Base-by-base conservation (phyloP, 768 basidiomycete genomes). In the Kwoniella sp. region DNA sequence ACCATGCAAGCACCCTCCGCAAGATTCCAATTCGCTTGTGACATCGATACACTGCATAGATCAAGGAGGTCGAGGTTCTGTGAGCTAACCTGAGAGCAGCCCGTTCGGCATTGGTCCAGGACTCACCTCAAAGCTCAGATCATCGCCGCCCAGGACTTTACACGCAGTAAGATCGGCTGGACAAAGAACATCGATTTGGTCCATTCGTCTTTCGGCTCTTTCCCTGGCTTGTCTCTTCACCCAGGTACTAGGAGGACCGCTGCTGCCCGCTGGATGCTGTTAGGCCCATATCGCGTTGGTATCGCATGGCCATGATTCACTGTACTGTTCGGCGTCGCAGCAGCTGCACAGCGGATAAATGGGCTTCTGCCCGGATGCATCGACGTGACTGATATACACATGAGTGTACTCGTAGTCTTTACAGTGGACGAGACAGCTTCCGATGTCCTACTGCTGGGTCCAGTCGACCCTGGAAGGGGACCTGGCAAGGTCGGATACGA, bases 1-100 rank as follows among this genome's bases (percentile, higher is more conserved):
- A 19, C 57, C 57, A 19, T 30, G 50, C 21, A 58, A 19, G 12
- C 57, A 58, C 15, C 57, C 57, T 10, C 57, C 57, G 40, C 57
- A 58, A 8, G 57, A 58, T 27, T 58, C 57, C 15, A 58, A 9
- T 21, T 58, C 57, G 21, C 50, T 25, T 6, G 29, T 22, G 19
- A 17, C 36, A 29, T 49, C 29, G 57, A 50, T 58, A n/a, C 57
- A 58, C 57, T 58, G n/a, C n/a, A 26, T 12, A 53, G 8, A 3
- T 9, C 17, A 6, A 44, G 8, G 17, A 3, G 40, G n/a, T n/a
- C n/a, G n/a, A n/a, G n/a, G n/a, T n/a, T n/a, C n/a, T n/a, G n/a
- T n/a, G n/a, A n/a, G n/a, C n/a, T n/a, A n/a, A n/a, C n/a, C n/a
- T n/a, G n/a, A n/a, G n/a, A n/a, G n/a, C n/a, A n/a, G n/a, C n/a